A percentile compares a stretch with the other conserved stretches of the same genome.
phyloP scores from a whole-genome alignment of 106 monocot species.

The Dendrobium huoshanense region DNA sequence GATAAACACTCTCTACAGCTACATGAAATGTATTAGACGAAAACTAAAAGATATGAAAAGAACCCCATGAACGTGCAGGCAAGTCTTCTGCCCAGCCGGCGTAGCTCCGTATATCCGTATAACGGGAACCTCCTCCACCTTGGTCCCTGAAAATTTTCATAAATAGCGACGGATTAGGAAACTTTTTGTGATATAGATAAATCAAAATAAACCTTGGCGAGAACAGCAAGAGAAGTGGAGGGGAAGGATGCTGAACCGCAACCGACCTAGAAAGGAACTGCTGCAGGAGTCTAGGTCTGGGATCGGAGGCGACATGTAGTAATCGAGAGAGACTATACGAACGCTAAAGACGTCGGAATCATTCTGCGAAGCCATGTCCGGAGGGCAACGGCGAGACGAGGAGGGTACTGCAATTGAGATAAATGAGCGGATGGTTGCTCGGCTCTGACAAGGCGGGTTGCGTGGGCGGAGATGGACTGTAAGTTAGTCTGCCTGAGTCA shows the following conservation, averaged over 20 bases:
- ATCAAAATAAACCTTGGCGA: neutral
- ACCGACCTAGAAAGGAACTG: slow-evolving; percentile 65
- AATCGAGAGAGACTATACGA: slow-evolving; percentile 82
- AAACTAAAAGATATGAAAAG: neutral
- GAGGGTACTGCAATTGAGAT: neutral
- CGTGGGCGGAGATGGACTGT: no score
- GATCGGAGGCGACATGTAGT: slow-evolving; percentile 91
- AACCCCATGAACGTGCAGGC: slow-evolving; percentile 91
- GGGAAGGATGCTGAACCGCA: neutral
- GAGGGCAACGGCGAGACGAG: neutral
- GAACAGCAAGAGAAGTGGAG: neutral
- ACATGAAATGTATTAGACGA: neutral
- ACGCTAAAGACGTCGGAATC: slow-evolving; percentile 46
- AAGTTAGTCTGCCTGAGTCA: no score
- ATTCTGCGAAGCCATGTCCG: slow-evolving; percentile 18
- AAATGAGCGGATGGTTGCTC: neutral
- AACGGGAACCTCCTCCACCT: slow-evolving; percentile 79
- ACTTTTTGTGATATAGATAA: neutral
- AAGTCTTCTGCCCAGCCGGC: slow-evolving; percentile 86
- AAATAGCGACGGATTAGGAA: neutral
- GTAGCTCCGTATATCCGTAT: slow-evolving; percentile 86
- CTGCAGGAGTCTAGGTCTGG: slow-evolving; percentile 63
- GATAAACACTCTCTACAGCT: neutral
- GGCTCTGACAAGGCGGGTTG: neutral
- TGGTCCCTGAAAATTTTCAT: slow-evolving; percentile 30